A percentile compares a stretch with the other conserved stretches of the same genome.
Evolutionary conservation across 306 rosid genomes (phyloP).

Genomic region (Fragaria iinumae): DNA sequence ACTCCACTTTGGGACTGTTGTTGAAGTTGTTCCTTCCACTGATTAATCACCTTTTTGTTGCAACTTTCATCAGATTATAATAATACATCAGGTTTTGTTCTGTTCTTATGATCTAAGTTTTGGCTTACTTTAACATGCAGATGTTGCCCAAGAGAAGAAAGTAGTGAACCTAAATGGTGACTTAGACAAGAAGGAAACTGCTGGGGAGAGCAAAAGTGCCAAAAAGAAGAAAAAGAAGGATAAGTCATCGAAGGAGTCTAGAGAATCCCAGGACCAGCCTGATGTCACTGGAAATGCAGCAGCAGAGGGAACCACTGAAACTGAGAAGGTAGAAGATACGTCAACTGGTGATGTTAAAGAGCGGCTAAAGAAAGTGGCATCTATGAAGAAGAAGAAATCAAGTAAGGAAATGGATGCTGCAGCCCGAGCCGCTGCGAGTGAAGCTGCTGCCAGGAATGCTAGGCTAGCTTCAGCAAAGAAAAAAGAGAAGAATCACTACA

Average conservation of each 20-base stretch:
- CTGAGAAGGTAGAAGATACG: constrained; percentile 50
- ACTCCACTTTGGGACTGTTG: constrained; percentile 3
- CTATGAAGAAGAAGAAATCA: constrained; percentile 70
- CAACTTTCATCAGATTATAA: constrained; percentile 1
- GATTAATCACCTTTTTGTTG: neutral
- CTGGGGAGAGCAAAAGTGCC: constrained; percentile 57
- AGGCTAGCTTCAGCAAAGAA: constrained; percentile 70
- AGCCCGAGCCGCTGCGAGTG: constrained; percentile 67
- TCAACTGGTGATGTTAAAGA: constrained; percentile 63
- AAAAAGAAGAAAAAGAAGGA: constrained; percentile 84
- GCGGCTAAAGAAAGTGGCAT: constrained; percentile 66
- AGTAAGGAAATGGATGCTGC: constrained; percentile 77
- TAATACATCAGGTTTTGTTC: neutral
- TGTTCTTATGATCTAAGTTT: neutral
- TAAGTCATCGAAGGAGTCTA: constrained; percentile 56
- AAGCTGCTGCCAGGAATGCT: constrained; percentile 76
- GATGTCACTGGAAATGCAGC: constrained; percentile 32
- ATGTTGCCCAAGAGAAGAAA: constrained; percentile 38
- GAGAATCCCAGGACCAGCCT: constrained; percentile 52
- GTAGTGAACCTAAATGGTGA: constrained; percentile 36
- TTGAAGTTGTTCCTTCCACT: constrained; percentile 7
- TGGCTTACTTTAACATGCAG: constrained; percentile 11
- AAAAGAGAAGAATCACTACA: constrained; percentile 72
- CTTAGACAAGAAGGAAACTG: constrained; percentile 50
- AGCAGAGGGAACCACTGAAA: constrained; percentile 35